Percentiles rank a stretch among this genome's conserved stretches.
phyloP scores from a whole-genome alignment of 2,329 filamentous ascomycete genomes.

The Sporothrix brunneoviolacea region DNA sequence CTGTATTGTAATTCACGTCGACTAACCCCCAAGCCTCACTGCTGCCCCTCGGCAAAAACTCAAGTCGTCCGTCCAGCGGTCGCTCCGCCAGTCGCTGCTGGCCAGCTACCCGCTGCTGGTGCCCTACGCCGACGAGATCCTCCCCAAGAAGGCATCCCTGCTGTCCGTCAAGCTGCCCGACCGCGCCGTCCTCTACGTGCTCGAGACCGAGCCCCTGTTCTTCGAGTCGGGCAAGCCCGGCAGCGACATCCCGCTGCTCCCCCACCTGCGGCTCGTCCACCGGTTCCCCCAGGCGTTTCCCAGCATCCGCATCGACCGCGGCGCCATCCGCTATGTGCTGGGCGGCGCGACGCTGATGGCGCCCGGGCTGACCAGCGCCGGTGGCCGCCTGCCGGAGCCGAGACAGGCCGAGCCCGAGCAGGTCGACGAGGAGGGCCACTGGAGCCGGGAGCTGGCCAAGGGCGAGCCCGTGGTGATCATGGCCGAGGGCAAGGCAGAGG shows the following conservation, averaged over 20 bases:
- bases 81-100: conserved; percentile 73
- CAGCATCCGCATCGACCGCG: conserved; percentile 82
- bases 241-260: conserved; percentile 54
- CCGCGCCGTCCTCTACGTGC: conserved; percentile 79
- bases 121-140: conserved; percentile 84
- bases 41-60: conserved; percentile 70
- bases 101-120: conserved; percentile 79
- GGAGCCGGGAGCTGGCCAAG: conserved; percentile 63
- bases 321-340: conserved; percentile 93
- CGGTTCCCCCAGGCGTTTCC: conserved; percentile 80
- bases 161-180: conserved; percentile 91
- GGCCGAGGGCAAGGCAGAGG: conserved; percentile 89
- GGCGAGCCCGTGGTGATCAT: conserved; percentile 82
- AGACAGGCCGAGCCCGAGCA: conserved; percentile 23
- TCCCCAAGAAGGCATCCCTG: conserved; percentile 90
- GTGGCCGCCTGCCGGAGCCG: conserved; percentile 67
- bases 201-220: conserved; percentile 75
- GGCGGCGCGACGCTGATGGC: conserved; percentile 94
- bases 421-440: conserved; percentile 44
- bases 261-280: conserved; percentile 85
- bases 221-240: conserved; percentile 63
- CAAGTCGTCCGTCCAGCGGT: conserved; percentile 90
- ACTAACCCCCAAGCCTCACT: too few species aligned
- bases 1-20: not conserved
- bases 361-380: conserved; percentile 77